These are phyloP conservation scores for Chlamydomonas sp. DNA, from an alignment of 139 green algal species.

Conservation along the genomic window DNA sequence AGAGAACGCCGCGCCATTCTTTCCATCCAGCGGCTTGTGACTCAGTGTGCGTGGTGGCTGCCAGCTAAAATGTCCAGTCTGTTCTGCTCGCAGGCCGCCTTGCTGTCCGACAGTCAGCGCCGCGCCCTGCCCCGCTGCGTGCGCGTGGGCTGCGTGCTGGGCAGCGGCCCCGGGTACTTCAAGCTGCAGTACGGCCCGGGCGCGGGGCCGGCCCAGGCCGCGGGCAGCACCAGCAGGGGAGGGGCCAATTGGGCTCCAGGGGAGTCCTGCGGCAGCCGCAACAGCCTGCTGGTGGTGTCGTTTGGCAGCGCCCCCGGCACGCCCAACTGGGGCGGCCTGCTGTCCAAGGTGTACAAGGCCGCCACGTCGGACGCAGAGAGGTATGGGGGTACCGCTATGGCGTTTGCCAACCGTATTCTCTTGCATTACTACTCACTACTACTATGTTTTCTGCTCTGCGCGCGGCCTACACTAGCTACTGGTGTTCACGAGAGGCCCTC, in stretches of 20 bases:
- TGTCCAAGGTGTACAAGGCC: constrained; percentile 65
- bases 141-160: constrained; percentile 35
- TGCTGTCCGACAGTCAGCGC: too few relatives aligned
- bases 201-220: neutral
- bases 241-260: constrained; percentile 59
- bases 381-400: neutral
- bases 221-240: constrained; percentile 22
- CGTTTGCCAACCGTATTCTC: too few relatives aligned
- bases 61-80: too few relatives aligned
- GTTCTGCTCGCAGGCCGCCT: too few relatives aligned
- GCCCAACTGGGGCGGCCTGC: constrained; percentile 94
- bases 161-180: constrained; percentile 76
- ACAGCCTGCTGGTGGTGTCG: constrained; percentile 83
- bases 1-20: too few relatives aligned
- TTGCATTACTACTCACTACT: neutral
- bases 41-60: too few relatives aligned
- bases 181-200: constrained; percentile 73
- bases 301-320: constrained; percentile 93
- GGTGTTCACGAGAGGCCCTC: too few relatives aligned
- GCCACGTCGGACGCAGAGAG: neutral
- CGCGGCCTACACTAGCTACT: neutral
- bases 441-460: neutral
- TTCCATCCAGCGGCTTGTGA: too few relatives aligned
- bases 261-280: constrained; percentile 66
- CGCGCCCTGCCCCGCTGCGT: neutral